Base-by-base conservation (phyloP, 2,329 filamentous ascomycete species). In the Fusarium nanum region DNA sequence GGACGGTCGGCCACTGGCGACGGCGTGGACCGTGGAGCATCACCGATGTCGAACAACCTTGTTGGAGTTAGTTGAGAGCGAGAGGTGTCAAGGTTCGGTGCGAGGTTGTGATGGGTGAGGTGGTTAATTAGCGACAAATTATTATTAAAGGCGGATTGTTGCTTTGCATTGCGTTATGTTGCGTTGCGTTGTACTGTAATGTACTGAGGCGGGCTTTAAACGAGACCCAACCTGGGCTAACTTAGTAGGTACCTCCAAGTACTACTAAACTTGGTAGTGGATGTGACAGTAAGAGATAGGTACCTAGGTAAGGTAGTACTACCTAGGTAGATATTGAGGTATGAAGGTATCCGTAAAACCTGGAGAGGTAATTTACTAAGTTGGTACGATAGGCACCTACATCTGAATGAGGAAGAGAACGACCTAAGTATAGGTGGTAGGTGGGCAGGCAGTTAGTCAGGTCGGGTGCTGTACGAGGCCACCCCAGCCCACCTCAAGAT, bases 1-100 rank as follows among this genome's bases (percentile, higher is more conserved):
- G 63, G 64, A 73, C 67, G 59, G 58, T 66, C 70, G 65, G 65
- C 68, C 70, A 73, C 73, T 68, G 71, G 55, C 57, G 69, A 57
- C 69, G 66, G 61, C 72, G 60, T 73, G 64, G 58, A 75, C 68
- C 70, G 70, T 72, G 48, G 72, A 68, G 72, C 73, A 75, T 75
- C 71, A 74, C 73, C 64, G 57, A 58, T 68, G 70, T 71, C 68
- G 63, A 61, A 58, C 60, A 67, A 57, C 64, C 56, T 60, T n/a
- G 23, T 52, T 41, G 49, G 27, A 67, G 59, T 56, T 56, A 64
- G 59, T 56, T 56, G 64, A 50, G 42, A 62, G 61, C 55, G 48
- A 30, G 54, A 34, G 32, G 25, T 41, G 49, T 52, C 34, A 41
- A 28, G 14, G 34, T 28, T 23, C 27, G 32, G n/a, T 52, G 40